A percentile compares a stretch with the other conserved stretches of the same genome.
phyloP scores from a whole-genome alignment of 1,284 basidiomycete genomes.

The Agroathelia rolfsii region DNA sequence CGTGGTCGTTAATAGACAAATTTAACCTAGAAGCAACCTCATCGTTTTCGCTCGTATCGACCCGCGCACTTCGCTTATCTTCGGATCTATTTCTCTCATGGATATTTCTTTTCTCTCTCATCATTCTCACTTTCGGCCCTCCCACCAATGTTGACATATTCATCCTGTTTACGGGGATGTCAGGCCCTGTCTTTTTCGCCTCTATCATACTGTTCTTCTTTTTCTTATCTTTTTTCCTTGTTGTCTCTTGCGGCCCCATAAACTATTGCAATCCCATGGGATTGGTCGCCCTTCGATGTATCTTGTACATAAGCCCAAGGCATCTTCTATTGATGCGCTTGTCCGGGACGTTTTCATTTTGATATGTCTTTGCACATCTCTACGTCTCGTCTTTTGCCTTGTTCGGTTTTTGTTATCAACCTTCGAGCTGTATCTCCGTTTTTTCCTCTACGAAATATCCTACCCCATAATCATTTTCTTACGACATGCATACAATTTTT shows the following conservation, averaged over 20 bases:
- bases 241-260: too few species aligned
- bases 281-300: too few species aligned
- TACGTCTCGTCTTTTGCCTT: constrained; percentile 15
- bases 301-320: too few species aligned
- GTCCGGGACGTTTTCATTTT: too few species aligned
- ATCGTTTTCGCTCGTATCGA: constrained; percentile 52
- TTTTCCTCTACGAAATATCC: too few species aligned
- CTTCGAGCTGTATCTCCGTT: too few species aligned
- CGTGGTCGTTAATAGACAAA: constrained; percentile 45
- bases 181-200: constrained; percentile 15
- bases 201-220: constrained; percentile 21
- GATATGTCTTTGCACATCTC: constrained; percentile 5
- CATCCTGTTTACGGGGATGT: constrained; percentile 43
- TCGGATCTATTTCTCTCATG: constrained; percentile 14
- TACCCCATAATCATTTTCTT: too few species aligned
- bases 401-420: constrained; percentile 13
- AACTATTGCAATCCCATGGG: too few species aligned
- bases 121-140: constrained; percentile 23
- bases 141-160: constrained; percentile 46
- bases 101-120: constrained; percentile 20
- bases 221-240: constrained; percentile 25
- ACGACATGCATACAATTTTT: too few species aligned
- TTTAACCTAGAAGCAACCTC: too few species aligned
- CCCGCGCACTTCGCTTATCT: constrained; percentile 43
- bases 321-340: too few species aligned